Base-by-base conservation (phyloP, 2,329 filamentous ascomycete species). In the Madurella mycetomatis region DNA sequence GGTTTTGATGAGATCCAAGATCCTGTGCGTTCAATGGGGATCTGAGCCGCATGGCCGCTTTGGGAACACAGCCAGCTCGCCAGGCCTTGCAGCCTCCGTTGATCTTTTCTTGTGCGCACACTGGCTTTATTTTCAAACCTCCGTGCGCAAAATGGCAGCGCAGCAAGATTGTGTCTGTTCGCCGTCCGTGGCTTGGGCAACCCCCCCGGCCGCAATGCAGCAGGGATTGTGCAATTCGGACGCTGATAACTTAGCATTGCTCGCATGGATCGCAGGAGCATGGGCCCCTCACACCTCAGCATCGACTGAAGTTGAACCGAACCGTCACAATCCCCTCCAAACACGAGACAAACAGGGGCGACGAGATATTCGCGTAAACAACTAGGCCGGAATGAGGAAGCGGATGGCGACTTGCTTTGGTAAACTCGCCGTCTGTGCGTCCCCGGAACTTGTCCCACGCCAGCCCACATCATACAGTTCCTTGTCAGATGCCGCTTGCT, bases 341-440 rank as follows among this genome's bases (percentile, higher is more conserved):
- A 51, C 53, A 45, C 53, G 54, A 52, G 49, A 58, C 53, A 58
- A 44, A 55, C 53, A 56, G 53, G 49, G 50, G 25, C 30, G 49
- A 41, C 30, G 49, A 41, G 49, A 18, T 44, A 49, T 41, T 32
- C 48, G 17, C 16, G 25, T 39, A 25, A 19, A 47, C 52, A 50
- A 47, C 19, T 18, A 32, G 32, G 47, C 30, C 39, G 40, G 11
- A 39, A 17, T 25, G 47, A 41, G 46, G 32, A 50, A 41, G 16
- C 15, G 25, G 40, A 18, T 44, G 17, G 43, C 32, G 12, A 30
- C 25, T 47, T 17, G 41, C 41, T 19, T 19, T 15, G 17, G 15
- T 41, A 37, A 41, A 41, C 45, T 47, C 50, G 43, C 47, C 42
- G 66, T 67, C 67, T 68, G 67, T 68, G 67, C 66, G 64, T 49